Conservation (phyloP, 2,329 filamentous ascomycete species). For the Verticillium longisporum region DNA sequence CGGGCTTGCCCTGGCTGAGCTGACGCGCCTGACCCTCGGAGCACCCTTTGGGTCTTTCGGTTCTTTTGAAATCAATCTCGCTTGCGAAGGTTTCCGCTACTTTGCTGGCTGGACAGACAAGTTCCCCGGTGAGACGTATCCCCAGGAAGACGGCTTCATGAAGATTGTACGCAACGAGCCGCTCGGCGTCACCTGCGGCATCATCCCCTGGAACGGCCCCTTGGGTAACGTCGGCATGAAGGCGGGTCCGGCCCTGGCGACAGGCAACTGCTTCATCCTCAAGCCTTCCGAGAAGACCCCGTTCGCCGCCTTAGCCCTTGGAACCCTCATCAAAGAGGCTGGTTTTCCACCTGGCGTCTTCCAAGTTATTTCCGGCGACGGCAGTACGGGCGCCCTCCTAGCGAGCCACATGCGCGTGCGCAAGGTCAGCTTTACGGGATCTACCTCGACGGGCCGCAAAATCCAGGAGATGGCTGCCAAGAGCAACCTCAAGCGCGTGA, state of each 20-base stretch:
- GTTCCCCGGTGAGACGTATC: constrained; percentile 16
- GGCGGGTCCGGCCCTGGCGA: constrained; percentile 32
- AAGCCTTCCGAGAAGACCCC: constrained; percentile 38
- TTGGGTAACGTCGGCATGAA: constrained; percentile 30
- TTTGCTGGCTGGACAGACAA: constrained; percentile 17
- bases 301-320: constrained; percentile 25
- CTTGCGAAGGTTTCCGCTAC: constrained; percentile 29
- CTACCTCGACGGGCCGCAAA: constrained; percentile 58
- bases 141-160: constrained; percentile 34
- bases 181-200: constrained; percentile 18
- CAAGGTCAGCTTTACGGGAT: constrained; percentile 68
- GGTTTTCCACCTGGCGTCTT: constrained; percentile 37
- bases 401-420: constrained; percentile 20
- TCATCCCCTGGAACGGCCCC: constrained; percentile 33
- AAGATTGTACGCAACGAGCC: constrained; percentile 27
- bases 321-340: constrained; percentile 27
- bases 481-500: constrained; percentile 62
- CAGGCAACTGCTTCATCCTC: constrained; percentile 35
- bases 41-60: constrained; percentile 36
- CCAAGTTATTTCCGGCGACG: constrained; percentile 33
- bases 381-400: constrained; percentile 20
- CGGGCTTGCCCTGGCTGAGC: constrained; percentile 23
- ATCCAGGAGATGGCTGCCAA: constrained; percentile 56
- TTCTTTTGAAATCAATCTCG: constrained; percentile 30
- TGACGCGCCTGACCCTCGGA: constrained; percentile 38